These are phyloP conservation scores for Amanita thiersii DNA, from an alignment of 768 basidiomycete species.

Conservation along the genomic window DNA sequence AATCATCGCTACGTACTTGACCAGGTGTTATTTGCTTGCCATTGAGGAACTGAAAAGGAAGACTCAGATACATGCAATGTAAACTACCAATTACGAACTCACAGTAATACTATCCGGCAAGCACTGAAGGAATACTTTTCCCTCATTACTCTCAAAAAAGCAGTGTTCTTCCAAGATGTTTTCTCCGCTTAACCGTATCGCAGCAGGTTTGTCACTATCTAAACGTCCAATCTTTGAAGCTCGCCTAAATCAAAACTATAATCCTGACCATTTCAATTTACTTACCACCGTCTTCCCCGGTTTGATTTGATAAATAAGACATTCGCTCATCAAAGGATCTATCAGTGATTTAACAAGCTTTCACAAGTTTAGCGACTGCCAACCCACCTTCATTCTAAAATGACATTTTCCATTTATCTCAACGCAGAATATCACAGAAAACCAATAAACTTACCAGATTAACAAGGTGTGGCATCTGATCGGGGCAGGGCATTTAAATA, in stretches of 20 bases:
- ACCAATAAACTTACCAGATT: constrained; percentile 62
- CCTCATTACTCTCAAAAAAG: constrained; percentile 79
- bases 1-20: constrained; percentile 57
- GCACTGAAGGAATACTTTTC: constrained; percentile 76
- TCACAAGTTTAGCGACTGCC: constrained; percentile 9
- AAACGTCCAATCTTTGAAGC: constrained; percentile 69
- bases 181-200: constrained; percentile 88
- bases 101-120: constrained; percentile 80
- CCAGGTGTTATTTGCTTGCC: constrained; percentile 78
- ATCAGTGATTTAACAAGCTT: constrained; percentile 11
- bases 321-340: constrained; percentile 98
- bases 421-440: constrained; percentile 1
- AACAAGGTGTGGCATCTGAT: constrained; percentile 87
- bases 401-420: constrained; percentile 6
- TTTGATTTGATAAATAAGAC: constrained; percentile 89
- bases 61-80: constrained; percentile 10
- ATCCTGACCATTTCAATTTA: constrained; percentile 10
- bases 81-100: constrained; percentile 19
- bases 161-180: constrained; percentile 93
- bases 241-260: constrained; percentile 1
- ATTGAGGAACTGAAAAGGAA: constrained; percentile 77
- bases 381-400: constrained; percentile 62
- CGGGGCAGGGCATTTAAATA: constrained; percentile 10
- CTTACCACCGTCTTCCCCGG: constrained; percentile 69
- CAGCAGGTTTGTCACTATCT: constrained; percentile 72